Conservation (phyloP, 352 stramenopile species). For the Pythium pyrilobum region DNA sequence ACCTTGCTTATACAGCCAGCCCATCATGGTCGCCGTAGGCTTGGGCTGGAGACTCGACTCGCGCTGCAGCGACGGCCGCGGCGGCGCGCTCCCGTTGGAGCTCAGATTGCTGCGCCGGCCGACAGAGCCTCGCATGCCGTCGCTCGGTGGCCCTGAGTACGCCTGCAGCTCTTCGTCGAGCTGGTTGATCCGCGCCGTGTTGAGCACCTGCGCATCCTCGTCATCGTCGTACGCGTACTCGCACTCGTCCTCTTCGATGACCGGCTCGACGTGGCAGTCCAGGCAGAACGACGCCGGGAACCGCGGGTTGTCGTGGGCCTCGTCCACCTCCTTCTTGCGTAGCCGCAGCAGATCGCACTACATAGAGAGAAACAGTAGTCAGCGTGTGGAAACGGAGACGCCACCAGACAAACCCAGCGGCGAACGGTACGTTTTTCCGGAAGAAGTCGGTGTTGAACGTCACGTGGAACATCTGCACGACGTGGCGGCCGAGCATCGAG, state of each 20-base stretch:
- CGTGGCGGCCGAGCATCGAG: constrained; percentile 72
- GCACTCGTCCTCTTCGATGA: constrained; percentile 3
- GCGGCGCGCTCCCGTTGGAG: not conserved
- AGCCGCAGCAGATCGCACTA: constrained; percentile 22
- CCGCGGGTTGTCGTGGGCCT: constrained; percentile 24
- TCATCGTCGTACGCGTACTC: not conserved
- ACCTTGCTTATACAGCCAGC: constrained; percentile 71
- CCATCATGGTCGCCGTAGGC: constrained; percentile 40
- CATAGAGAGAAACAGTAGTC: not conserved
- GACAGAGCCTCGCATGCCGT: not conserved
- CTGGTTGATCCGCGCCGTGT: not conserved
- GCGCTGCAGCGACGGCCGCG: not conserved
- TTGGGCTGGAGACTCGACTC: constrained; percentile 4
- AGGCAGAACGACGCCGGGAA: constrained; percentile 25
- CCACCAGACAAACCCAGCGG: not conserved
- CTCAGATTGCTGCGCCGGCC: not conserved
- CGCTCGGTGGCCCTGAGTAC: not conserved
- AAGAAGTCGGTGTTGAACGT: constrained; percentile 84
- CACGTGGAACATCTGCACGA: constrained; percentile 84
- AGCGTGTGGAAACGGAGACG: too few relatives aligned
- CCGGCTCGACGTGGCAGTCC: constrained; percentile 17
- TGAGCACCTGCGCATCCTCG: not conserved
- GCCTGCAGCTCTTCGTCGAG: not conserved
- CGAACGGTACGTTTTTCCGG: constrained; percentile 46
- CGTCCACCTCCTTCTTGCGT: constrained; percentile 27